phyloP scores from a whole-genome alignment of 441 rosid species.

The Heliophila coronopifolia region DNA sequence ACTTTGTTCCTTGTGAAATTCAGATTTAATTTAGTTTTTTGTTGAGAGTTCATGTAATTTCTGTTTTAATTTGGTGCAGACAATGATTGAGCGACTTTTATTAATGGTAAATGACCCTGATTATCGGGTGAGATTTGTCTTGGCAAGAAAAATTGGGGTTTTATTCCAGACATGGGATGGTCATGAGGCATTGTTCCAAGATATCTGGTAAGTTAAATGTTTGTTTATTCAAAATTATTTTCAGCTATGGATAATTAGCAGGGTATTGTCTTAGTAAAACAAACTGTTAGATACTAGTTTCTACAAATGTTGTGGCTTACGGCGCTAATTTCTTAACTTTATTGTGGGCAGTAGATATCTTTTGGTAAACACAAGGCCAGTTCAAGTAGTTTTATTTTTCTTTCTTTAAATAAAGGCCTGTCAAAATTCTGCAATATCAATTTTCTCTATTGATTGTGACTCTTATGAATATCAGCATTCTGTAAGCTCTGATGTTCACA shows the following conservation, averaged over 20 bases:
- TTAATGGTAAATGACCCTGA: conserved; percentile 76
- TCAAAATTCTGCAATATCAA: conserved; percentile 10
- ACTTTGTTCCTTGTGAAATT: conserved; percentile 4
- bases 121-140: conserved; percentile 75
- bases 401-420: not conserved
- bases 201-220: conserved; percentile 67
- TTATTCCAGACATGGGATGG: conserved; percentile 99
- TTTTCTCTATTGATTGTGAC: conserved; percentile 5
- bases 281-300: conserved; percentile 2
- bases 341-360: conserved; percentile 2
- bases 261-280: conserved; percentile 2
- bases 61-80: conserved; percentile 40
- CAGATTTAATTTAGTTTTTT: conserved; percentile 7
- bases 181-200: conserved; percentile 84
- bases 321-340: conserved; percentile 1
- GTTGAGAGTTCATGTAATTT: conserved; percentile 7
- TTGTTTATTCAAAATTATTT: conserved; percentile 4
- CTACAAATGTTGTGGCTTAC: conserved; percentile 3
- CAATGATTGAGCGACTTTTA: conserved; percentile 74
- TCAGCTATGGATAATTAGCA: not conserved
- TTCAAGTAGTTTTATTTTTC: conserved; percentile 1
- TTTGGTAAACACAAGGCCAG: not conserved
- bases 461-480: conserved; percentile 6
- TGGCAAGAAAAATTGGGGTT: conserved; percentile 70
- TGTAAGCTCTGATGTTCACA: conserved; percentile 9